These are phyloP conservation scores for Exophiala xenobiotica DNA, from an alignment of 2,329 filamentous ascomycete genomes.

Conservation along the genomic window DNA sequence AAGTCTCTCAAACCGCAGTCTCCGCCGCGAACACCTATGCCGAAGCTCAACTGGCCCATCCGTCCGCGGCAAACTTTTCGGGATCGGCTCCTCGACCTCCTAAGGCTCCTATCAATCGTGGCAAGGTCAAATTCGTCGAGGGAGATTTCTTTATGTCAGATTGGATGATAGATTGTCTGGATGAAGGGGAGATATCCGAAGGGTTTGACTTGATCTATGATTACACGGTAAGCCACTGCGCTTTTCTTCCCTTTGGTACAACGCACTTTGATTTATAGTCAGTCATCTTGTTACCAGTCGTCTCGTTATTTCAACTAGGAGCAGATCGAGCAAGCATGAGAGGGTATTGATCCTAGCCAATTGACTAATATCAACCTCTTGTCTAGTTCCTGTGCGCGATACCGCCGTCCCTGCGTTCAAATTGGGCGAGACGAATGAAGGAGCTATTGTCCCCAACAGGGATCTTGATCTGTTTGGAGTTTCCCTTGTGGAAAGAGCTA, in stretches of 20 bases:
- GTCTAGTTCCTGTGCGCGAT: slow-evolving; percentile 63
- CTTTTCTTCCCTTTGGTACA: neutral
- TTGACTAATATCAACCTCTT: neutral
- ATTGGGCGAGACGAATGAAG: slow-evolving; percentile 56
- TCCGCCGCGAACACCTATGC: slow-evolving; percentile 30
- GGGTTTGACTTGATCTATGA: slow-evolving; percentile 66
- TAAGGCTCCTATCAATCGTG: slow-evolving; percentile 32
- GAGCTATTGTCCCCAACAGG: slow-evolving; percentile 53
- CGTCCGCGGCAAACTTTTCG: slow-evolving; percentile 28
- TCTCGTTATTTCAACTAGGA: too few species aligned
- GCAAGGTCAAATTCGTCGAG: slow-evolving; percentile 55
- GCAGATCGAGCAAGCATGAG: too few species aligned
- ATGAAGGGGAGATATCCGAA: slow-evolving; percentile 34
- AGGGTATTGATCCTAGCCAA: too few species aligned
- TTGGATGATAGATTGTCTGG: slow-evolving; percentile 45
- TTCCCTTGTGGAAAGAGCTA: slow-evolving; percentile 42
- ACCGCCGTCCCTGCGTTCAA: slow-evolving; percentile 52
- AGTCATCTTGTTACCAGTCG: too few species aligned
- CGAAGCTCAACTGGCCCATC: slow-evolving; percentile 18
- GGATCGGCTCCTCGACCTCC: neutral
- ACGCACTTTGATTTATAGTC: too few species aligned
- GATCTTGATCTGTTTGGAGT: slow-evolving; percentile 55
- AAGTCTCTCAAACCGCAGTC: slow-evolving; percentile 34
- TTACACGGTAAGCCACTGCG: slow-evolving; percentile 54
- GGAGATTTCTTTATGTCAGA: slow-evolving; percentile 68